Conservation (phyloP, 768 basidiomycete genomes). For the Rhizopogon rudus region DNA sequence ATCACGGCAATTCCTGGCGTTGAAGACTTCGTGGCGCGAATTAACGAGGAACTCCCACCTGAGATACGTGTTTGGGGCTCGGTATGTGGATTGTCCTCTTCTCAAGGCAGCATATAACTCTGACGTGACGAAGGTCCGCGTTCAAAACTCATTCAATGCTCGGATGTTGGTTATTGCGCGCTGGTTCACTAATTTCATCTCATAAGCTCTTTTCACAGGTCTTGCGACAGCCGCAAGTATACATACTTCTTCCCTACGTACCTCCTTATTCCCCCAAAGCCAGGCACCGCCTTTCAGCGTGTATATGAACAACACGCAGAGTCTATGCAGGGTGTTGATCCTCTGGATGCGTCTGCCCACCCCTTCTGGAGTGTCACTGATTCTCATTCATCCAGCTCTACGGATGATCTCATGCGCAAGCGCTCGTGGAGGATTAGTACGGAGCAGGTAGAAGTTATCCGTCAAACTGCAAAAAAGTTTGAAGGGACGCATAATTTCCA, state of each 20-base stretch:
- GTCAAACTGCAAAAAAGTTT: constrained; percentile 56
- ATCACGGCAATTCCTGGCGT: constrained; percentile 73
- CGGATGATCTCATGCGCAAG: constrained; percentile 63
- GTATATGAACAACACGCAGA: constrained; percentile 32
- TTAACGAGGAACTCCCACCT: constrained; percentile 87
- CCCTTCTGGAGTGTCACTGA: constrained; percentile 57
- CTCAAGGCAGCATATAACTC: neutral
- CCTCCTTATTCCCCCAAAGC: constrained; percentile 85
- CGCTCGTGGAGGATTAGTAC: constrained; percentile 62
- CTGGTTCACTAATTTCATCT: neutral
- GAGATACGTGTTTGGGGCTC: constrained; percentile 93
- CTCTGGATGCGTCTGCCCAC: constrained; percentile 29
- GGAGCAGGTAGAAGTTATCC: constrained; percentile 51
- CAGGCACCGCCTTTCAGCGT: constrained; percentile 56
- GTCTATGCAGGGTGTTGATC: constrained; percentile 14
- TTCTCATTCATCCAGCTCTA: constrained; percentile 33
- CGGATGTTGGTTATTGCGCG: constrained; percentile 43
- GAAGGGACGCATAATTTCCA: constrained; percentile 96
- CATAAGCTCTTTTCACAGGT: constrained; percentile 34
- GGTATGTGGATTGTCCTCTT: constrained; percentile 36
- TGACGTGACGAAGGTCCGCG: constrained; percentile 44
- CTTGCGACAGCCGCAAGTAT: constrained; percentile 94
- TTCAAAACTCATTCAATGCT: constrained; percentile 80
- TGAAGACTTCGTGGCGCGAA: constrained; percentile 58
- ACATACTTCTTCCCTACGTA: constrained; percentile 97